Base-by-base conservation (phyloP, 169 alveolate species). In the Eimeria acervulina region DNA sequence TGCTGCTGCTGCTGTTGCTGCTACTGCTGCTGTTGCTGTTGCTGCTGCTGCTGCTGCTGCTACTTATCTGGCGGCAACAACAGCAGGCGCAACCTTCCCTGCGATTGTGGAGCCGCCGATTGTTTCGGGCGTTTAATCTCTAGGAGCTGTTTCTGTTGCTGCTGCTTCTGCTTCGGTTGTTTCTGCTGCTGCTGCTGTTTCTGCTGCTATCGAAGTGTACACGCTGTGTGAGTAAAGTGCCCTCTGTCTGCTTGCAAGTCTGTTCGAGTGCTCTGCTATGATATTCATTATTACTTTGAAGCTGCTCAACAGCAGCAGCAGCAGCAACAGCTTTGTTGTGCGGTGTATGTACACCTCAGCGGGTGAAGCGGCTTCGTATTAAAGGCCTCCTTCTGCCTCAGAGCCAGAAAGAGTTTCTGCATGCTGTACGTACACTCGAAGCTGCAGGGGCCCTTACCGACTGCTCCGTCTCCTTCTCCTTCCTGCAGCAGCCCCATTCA, bases 371-470 rank as follows among this genome's bases (percentile, higher is more conserved):
- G 42, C 42, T 80, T 5, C 90, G 90, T 13, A 47, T 80, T 1
- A 80, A 40, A 42, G 90, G 90, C 26, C 90, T 80, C 28, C 38
- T 80, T 40, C 90, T 80, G 63, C 90, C 90, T 8, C 90, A 80
- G 42, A 80, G 90, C 23, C 90, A 80, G 68, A 21, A 33, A 42
- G 70, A 42, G 42, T 42, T 80, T 38, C 44, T 80, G n/a, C 8
- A 38, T 19, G 90, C 90, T 44, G 68, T 47, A 47, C 63, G 28
- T 40, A 40, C 90, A 80, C 90, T 80, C 42, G 70, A 40, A 23
- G 26, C 12, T 13, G 42, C 70, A 6, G 70, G 70, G 51, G 10
- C 42, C 68, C 70, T 80, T 1, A 23, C 42, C 40, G 90, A 33
- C 23, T 38, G 70, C 28, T 44, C 90, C 44, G 42, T 80, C 44